A percentile compares a stretch with the other conserved stretches of the same genome.
Conservation (phyloP, 2,329 filamentous ascomycete species). For the Magnaporthiopsis rhizophila region DNA sequence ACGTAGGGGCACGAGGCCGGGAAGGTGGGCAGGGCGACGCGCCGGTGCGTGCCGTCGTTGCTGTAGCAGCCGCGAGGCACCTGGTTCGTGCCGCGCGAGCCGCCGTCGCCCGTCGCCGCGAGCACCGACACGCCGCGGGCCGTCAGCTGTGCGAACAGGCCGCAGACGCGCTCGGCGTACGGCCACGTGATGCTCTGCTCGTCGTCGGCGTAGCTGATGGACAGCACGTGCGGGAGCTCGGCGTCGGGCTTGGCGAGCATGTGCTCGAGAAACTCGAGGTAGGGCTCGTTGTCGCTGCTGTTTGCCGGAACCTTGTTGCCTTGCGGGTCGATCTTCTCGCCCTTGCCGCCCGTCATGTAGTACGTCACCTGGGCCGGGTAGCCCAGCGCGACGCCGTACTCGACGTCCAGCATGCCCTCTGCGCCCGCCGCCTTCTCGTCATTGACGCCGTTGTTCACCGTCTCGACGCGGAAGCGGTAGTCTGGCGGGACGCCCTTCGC, state of each 20-base stretch:
- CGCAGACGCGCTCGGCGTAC: constrained; percentile 46
- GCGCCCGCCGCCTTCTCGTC: constrained; percentile 30
- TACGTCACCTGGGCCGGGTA: constrained; percentile 37
- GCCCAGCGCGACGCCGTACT: constrained; percentile 38
- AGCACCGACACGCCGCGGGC: constrained; percentile 44
- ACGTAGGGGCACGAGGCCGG: constrained; percentile 62
- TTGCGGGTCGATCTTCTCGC: constrained; percentile 29
- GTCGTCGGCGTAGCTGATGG: constrained; percentile 51
- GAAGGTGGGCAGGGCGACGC: constrained; percentile 53
- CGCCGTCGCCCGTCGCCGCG: constrained; percentile 43
- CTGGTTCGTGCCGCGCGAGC: constrained; percentile 30
- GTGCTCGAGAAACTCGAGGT: constrained; percentile 43
- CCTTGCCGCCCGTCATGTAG: constrained; percentile 37
- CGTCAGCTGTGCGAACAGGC: constrained; percentile 43
- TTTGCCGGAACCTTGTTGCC: constrained; percentile 24
- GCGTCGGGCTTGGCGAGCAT: constrained; percentile 35
- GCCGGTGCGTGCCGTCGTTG: constrained; percentile 49
- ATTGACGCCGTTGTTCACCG: constrained; percentile 38
- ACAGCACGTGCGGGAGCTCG: constrained; percentile 46
- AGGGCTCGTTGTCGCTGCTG: constrained; percentile 45
- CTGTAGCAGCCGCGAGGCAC: constrained; percentile 42
- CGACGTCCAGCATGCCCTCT: constrained; percentile 40
- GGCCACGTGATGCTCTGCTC: constrained; percentile 44
- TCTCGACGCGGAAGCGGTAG: constrained; percentile 24
- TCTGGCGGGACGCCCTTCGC: constrained; percentile 14